Evolutionary conservation across 164 flowering plant genomes (phyloP), one percentile per base, ranked within the genome.

Genomic region (Macadamia tetraphylla): DNA sequence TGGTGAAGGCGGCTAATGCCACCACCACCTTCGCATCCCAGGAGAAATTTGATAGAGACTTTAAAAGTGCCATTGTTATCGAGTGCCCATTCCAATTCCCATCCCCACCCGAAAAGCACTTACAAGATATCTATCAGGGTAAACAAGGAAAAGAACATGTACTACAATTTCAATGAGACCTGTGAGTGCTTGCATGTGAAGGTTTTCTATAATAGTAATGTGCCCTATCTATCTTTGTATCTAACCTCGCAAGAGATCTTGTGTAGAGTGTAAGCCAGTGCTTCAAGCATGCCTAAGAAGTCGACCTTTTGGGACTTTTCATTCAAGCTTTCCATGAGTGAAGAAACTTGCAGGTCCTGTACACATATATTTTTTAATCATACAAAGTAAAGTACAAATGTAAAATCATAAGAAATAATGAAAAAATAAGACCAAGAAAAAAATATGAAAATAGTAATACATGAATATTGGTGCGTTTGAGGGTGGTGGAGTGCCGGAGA

Each of bases 21-120:
- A 90, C 56, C 53, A 74, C 85, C 75, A 83, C 70, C 76, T 92
- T 92, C 30, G 81, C 88, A 73, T 83, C 96, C 97, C 97, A 93
- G 23, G 73, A 71, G 58, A 80, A 85, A 31, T 73, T 76, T 29
- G 77, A 72, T 6, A 93, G 77, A 60, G 79, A 69, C 66, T 89
- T 84, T 7, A 93, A 82, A 73, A 90, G 46, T 42, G 35, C 1
- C 84, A 93, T 72, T 18, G 89, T 79, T 42, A 71, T 82, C 18
- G 75, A 43, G 35, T 82, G 85, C 30, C 73, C 48, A 71, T 84
- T 75, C 15, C 55, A 71, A 53, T 76, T 61, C 10, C 75, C 79
- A 23, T 23, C 23, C 23, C 23, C 23, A 23, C 23, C 0, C 23
- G 23, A 23, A 17, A 73, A 68, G 69, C 77, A 74, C 60, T 63